Evolutionary conservation across 2,329 filamentous ascomycete genomes (phyloP).

Genomic region (Colletotrichum eleusines): DNA sequence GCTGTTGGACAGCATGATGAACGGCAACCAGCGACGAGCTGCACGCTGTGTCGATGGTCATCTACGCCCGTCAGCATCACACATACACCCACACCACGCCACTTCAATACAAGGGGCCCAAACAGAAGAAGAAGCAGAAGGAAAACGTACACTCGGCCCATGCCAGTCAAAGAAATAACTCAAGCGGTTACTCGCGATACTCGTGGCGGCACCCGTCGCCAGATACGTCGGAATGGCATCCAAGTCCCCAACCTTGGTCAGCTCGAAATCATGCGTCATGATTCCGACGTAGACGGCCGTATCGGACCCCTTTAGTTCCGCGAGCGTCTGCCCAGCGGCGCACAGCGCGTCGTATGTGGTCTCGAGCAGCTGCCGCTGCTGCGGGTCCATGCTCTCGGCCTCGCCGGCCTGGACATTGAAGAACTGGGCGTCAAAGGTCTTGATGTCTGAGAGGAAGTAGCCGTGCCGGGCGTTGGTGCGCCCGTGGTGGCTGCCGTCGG

Average conservation of each 20-base stretch:
- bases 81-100: too few relatives aligned
- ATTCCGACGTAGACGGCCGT: slow-evolving; percentile 42
- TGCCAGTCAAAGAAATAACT: slow-evolving; percentile 55
- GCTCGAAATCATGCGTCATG: slow-evolving; percentile 46
- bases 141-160: slow-evolving; percentile 49
- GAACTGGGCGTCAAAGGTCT: slow-evolving; percentile 46
- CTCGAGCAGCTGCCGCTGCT: slow-evolving; percentile 51
- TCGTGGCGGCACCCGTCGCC: slow-evolving; percentile 50
- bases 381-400: slow-evolving; percentile 50
- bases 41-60: slow-evolving; percentile 61
- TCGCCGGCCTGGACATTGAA: slow-evolving; percentile 48
- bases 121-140: too few relatives aligned
- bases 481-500: slow-evolving; percentile 30
- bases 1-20: slow-evolving; percentile 53
- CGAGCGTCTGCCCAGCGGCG: slow-evolving; percentile 33
- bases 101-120: too few relatives aligned
- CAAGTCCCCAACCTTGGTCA: slow-evolving; percentile 43
- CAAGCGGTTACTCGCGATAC: slow-evolving; percentile 54
- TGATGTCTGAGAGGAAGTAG: slow-evolving; percentile 44
- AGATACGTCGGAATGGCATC: slow-evolving; percentile 46
- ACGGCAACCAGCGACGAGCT: slow-evolving; percentile 56
- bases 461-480: slow-evolving; percentile 43
- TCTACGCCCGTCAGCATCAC: slow-evolving; percentile 35
- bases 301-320: slow-evolving; percentile 4
- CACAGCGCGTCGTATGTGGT: slow-evolving; percentile 51